Base-by-base conservation (phyloP, 2,329 filamentous ascomycete species). In the Uncinocarpus reesii region DNA sequence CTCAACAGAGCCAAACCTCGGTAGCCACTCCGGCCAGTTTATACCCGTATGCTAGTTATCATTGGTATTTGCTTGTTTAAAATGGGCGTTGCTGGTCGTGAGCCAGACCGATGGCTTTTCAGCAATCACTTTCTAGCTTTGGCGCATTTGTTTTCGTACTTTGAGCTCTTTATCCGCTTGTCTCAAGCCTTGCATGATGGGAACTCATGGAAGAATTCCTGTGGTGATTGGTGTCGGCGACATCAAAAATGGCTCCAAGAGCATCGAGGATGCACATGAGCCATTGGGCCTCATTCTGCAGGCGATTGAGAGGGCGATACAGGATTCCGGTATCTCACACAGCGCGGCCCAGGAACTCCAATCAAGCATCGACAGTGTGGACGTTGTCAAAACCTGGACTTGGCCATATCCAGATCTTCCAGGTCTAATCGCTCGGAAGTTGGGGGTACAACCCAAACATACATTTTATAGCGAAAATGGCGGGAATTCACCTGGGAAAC, bases 151-250 rank as follows among this genome's bases (percentile, higher is more conserved):
- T 38, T 38, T 38, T 13, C n/a, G 8, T 10, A 21, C 23, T 38
- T 20, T 38, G 10, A 21, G 16, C 16, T 4, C 35, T 21, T 8
- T n/a, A n/a, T n/a, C n/a, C n/a, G n/a, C 4, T 23, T 20, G 16
- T 29, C 24, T 28, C 7, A 3, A 42, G 24, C 7, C 2, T 13
- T 8, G 16, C 7, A 21, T 21, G n/a, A 46, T 46, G 43, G 43
- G 29, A 6, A 21, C 29, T 2, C 34, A 21, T 11, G 21, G 34
- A 11, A 46, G 16, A 37, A 44, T 34, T 20, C 80, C 80, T 0
- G 63, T 84, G 23, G 71, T 83, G n/a, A 71, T 84, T 44, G 80
- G 79, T 24, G 74, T 83, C 0, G 78, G 72, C 44, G 80, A 83
- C 57, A 63, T 80, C 52, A 74, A 76, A 50, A 82, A 83, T 58